A percentile compares a stretch with the other conserved stretches of the same genome.
Conservation (phyloP, 2,329 filamentous ascomycete genomes). For the Verticillium longisporum region DNA sequence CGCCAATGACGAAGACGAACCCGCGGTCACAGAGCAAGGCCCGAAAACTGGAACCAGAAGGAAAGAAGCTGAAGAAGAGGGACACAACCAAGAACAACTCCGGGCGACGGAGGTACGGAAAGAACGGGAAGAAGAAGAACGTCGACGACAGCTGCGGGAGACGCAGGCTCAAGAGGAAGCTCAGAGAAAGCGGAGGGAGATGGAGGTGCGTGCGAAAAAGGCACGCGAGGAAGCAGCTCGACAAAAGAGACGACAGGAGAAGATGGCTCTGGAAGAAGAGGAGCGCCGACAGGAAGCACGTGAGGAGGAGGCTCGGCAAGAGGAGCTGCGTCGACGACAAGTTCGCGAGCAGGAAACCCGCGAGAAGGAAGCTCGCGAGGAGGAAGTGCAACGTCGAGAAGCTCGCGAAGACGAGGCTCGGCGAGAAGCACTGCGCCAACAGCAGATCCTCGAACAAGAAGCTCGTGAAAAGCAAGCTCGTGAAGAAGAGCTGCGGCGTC, state of each 20-base stretch:
- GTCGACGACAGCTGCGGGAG: neutral
- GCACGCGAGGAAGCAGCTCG: neutral
- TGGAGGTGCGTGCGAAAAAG: neutral
- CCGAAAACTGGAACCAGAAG: neutral
- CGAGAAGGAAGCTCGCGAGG: neutral
- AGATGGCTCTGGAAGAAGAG: neutral
- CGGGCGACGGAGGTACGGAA: neutral
- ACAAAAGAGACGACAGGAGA: neutral
- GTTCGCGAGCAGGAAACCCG: neutral
- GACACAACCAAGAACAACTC: neutral
- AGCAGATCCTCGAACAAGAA: too few species aligned
- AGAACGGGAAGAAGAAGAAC: neutral
- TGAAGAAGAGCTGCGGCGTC: neutral
- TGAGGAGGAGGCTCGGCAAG: neutral
- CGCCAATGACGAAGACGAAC: neutral
- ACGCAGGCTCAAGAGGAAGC: neutral
- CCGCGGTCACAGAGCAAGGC: neutral
- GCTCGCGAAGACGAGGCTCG: too few species aligned
- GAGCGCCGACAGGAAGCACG: neutral
- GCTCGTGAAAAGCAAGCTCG: neutral
- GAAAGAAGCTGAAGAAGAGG: neutral
- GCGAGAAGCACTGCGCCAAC: too few species aligned
- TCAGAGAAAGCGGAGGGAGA: neutral
- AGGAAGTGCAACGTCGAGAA: neutral
- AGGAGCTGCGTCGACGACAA: neutral